A percentile compares a stretch with the other conserved stretches of the same genome.
Conservation (phyloP, 2,329 filamentous ascomycete species). For the Daldinia sp. region DNA sequence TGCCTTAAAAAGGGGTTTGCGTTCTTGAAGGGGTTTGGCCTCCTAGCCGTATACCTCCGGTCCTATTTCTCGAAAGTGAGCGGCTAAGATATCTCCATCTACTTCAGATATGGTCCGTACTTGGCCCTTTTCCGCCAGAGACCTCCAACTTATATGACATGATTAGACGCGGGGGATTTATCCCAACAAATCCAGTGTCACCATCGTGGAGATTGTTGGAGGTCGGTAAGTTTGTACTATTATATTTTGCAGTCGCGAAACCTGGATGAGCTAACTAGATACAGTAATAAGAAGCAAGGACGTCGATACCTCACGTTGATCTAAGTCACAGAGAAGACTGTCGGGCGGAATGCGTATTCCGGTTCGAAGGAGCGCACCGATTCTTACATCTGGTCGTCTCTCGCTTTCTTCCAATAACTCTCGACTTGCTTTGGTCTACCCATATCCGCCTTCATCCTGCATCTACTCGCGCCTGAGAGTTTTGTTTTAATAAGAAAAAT, state of each 20-base stretch:
- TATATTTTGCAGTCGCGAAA: background rate
- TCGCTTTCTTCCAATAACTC: constrained; percentile 14
- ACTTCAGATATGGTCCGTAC: no score
- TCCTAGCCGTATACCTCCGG: no score
- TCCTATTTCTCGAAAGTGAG: no score
- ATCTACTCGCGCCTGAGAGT: constrained; percentile 43
- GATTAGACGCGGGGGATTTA: background rate
- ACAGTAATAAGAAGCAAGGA: background rate
- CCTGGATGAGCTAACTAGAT: background rate
- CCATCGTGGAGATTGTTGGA: background rate
- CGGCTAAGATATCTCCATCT: no score
- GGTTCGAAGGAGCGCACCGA: constrained; percentile 2
- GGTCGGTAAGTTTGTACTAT: background rate
- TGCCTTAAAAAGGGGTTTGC: no score
- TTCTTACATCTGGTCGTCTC: constrained; percentile 14
- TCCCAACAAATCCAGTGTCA: background rate
- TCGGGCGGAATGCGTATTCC: background rate
- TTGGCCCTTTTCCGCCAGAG: background rate
- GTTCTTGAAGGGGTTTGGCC: no score
- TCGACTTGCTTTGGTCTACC: constrained; percentile 23
- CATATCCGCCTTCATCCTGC: constrained; percentile 11
- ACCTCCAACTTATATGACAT: background rate
- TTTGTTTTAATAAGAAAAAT: constrained; percentile 31
- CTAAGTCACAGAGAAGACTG: background rate
- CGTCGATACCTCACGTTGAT: background rate